These are phyloP conservation scores for Piedraia hortae DNA, from an alignment of 2,329 filamentous ascomycete genomes.

Conservation along the genomic window DNA sequence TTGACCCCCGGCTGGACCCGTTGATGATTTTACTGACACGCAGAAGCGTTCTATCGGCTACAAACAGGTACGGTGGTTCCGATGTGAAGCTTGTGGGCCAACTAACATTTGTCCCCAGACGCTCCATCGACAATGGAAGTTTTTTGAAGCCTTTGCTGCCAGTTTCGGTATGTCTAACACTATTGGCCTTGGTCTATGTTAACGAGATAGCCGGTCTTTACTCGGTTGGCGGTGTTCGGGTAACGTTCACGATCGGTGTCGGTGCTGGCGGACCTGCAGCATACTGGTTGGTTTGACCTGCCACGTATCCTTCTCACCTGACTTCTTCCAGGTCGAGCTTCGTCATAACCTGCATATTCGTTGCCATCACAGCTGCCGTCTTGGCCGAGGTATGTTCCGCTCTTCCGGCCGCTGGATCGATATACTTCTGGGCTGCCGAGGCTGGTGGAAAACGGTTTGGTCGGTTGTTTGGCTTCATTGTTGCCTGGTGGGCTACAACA, in stretches of 20 bases:
- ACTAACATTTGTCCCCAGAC: slow-evolving; percentile 14
- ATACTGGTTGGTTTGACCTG: slow-evolving; percentile 22
- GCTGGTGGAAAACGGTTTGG: slow-evolving; percentile 27
- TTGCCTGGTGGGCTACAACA: slow-evolving; percentile 36
- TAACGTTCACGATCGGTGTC: slow-evolving; percentile 34
- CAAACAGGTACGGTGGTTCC: slow-evolving; percentile 20
- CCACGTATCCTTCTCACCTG: slow-evolving; percentile 1
- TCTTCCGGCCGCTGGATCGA: slow-evolving; percentile 29
- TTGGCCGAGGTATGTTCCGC: slow-evolving; percentile 33
- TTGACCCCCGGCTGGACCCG: slow-evolving; percentile 3
- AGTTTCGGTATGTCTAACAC: slow-evolving; percentile 23
- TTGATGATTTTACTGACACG: slow-evolving; percentile 4
- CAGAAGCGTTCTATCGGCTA: slow-evolving; percentile 23
- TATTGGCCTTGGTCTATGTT: slow-evolving; percentile 1
- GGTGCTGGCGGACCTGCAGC: slow-evolving; percentile 31
- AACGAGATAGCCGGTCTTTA: slow-evolving; percentile 26
- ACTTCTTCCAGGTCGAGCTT: slow-evolving; percentile 26
- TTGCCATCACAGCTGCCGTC: slow-evolving; percentile 31
- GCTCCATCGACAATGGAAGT: slow-evolving; percentile 27
- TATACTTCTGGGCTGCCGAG: slow-evolving; percentile 35
- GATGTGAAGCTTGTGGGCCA: background rate
- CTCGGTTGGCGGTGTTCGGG: slow-evolving; percentile 29
- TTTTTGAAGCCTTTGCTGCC: slow-evolving; percentile 31
- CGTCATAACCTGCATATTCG: slow-evolving; percentile 30
- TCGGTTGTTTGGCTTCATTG: slow-evolving; percentile 30